Percentiles rank a stretch among this genome's conserved stretches.
These are phyloP conservation scores for Physocladia obscura DNA, from an alignment of 192 early-diverging fungal species.

Conservation along the genomic window DNA sequence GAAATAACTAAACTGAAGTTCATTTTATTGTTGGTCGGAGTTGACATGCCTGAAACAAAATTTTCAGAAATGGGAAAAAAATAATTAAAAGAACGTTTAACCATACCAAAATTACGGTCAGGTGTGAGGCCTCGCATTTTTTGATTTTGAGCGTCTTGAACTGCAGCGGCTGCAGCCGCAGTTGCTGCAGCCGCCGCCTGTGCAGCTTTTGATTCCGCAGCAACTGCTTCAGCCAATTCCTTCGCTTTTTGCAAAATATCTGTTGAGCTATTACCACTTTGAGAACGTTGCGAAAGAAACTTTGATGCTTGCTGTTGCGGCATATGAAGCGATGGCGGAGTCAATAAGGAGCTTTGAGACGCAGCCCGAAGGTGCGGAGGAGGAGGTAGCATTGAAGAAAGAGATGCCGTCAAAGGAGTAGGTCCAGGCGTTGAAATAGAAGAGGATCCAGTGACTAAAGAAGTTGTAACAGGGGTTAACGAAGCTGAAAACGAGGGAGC, in stretches of 20 bases:
- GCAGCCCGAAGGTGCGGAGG: background rate
- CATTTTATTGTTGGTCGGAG: too few species aligned
- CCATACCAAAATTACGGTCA: too few species aligned
- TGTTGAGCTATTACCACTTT: background rate
- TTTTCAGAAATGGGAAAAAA: too few species aligned
- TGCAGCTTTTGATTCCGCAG: conserved; percentile 14
- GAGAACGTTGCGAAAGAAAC: background rate
- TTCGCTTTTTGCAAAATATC: conserved; percentile 17
- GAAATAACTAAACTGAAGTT: too few species aligned
- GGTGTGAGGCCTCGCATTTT: too few species aligned
- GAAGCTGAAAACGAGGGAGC: background rate
- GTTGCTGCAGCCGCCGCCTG: background rate
- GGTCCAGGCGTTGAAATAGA: background rate
- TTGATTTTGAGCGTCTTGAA: too few species aligned
- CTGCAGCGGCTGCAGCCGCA: too few species aligned
- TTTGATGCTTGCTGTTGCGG: background rate
- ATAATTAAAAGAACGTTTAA: too few species aligned
- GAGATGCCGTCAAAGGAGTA: background rate
- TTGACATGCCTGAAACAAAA: too few species aligned
- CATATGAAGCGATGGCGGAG: too few species aligned
- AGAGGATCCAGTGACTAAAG: too few species aligned
- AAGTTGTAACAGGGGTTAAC: background rate
- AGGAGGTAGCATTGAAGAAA: background rate
- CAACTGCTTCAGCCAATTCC: conserved; percentile 17
- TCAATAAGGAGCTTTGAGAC: background rate